Evolutionary conservation across 2,329 filamentous ascomycete genomes (phyloP).

Genomic region (Cyphellophora europaea): DNA sequence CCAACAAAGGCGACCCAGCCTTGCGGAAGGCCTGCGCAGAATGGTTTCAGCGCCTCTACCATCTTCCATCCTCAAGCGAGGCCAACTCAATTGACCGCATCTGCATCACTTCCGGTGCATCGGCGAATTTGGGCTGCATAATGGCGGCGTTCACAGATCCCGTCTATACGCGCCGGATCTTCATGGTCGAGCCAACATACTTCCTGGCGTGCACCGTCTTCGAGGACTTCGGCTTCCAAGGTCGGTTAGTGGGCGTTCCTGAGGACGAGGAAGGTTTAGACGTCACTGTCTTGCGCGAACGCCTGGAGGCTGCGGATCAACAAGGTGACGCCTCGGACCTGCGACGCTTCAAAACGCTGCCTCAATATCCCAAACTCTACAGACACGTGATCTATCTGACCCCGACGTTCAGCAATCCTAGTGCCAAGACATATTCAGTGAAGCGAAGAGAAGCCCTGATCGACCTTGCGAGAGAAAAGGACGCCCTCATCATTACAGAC

Average conservation of each 20-base stretch:
- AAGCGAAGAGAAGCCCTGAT: no score
- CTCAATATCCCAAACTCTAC: constrained; percentile 57
- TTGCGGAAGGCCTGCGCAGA: constrained; percentile 56
- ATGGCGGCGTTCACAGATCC: constrained; percentile 66
- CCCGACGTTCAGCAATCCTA: no score
- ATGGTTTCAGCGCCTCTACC: constrained; percentile 61
- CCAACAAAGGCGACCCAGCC: constrained; percentile 61
- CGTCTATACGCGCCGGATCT: constrained; percentile 55
- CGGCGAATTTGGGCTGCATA: constrained; percentile 61
- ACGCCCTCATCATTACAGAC: no score
- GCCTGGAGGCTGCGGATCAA: constrained; percentile 20
- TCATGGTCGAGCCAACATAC: constrained; percentile 65
- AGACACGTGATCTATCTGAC: constrained; percentile 69
- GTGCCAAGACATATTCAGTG: no score
- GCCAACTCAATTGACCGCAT: constrained; percentile 45
- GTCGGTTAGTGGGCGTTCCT: constrained; percentile 52
- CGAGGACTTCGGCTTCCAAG: constrained; percentile 58
- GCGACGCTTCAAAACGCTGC: constrained; percentile 43
- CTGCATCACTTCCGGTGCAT: constrained; percentile 65
- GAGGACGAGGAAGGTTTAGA: constrained; percentile 66
- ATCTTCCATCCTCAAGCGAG: constrained; percentile 33
- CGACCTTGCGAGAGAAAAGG: no score
- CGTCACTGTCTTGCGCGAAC: constrained; percentile 41
- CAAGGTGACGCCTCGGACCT: constrained; percentile 27
- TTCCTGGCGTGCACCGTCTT: constrained; percentile 66